A percentile compares a stretch with the other conserved stretches of the same genome.
These are phyloP conservation scores for Pseudogymnoascus sp. DNA, from an alignment of 2,329 filamentous ascomycete species.

Conservation along the genomic window DNA sequence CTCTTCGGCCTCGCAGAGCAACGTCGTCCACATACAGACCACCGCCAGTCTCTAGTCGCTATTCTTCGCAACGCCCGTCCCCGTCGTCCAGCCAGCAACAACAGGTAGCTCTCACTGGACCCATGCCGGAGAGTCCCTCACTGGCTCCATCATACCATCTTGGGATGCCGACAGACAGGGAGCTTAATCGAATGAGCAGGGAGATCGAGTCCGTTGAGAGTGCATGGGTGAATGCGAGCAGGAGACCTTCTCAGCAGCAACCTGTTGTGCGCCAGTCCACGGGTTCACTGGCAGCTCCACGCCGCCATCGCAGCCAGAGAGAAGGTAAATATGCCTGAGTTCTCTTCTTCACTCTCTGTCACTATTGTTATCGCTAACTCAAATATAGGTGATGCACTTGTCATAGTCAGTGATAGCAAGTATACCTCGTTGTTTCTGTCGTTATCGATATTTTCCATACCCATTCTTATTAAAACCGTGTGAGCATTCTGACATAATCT, in stretches of 20 bases:
- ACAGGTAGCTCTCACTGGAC: background rate
- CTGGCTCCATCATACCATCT: background rate
- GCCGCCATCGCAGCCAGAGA: conserved; percentile 3
- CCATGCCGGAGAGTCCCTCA: background rate
- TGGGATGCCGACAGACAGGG: background rate
- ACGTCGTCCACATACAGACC: background rate
- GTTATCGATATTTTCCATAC: background rate
- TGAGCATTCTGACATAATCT: background rate
- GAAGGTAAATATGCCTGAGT: background rate
- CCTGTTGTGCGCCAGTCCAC: background rate
- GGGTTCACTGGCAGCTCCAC: background rate
- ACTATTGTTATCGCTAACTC: background rate
- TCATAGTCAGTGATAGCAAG: background rate
- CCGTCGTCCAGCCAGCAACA: background rate
- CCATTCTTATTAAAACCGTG: background rate
- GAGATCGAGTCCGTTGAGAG: background rate
- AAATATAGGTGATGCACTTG: background rate
- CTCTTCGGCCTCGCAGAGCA: background rate
- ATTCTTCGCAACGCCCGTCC: background rate
- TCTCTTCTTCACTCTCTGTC: background rate
- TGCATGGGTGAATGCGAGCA: background rate
- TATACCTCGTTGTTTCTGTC: background rate
- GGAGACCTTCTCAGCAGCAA: background rate
- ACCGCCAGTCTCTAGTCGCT: background rate
- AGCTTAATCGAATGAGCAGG: background rate